Base-by-base conservation (phyloP, 768 basidiomycete species). In the Collybia mongolica region DNA sequence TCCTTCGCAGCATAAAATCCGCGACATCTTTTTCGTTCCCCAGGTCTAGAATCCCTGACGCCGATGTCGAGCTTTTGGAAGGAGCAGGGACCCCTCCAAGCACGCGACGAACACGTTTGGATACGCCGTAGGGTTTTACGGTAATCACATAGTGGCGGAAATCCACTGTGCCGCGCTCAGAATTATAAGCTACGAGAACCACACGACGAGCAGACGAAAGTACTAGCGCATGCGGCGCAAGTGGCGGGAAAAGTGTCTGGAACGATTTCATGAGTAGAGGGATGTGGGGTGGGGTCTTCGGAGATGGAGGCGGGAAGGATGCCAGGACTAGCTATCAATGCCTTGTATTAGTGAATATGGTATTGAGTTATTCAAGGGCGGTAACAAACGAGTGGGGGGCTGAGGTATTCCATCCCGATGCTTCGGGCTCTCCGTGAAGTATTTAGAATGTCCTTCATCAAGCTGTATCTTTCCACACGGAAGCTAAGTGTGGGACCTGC, bases 131-230 rank as follows among this genome's bases (percentile, higher is more conserved):
- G 1, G 95, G 89, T 66, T 93, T 92, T 48, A 99, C 90, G 15
- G 92, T 89, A 72, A 99, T 98, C 56, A 93, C 78, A 65, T 88
- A 98, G 71, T 99, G 97, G 41, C 97, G 84, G 64, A 94, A 83
- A 63, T 98, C 93, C 63, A 99, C 74, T 5, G 93, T 93, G 43
- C 83, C 88, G 42, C 83, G 85, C 18, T 88, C 86, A 17, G 88
- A 70, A 66, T 93, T 93, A 75, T 98, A 98, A 0, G 93, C 86
- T 44, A 98, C 73, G 44, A 99, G 86, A 28, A 98, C 92, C 48
- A 99, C 88, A 59, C 97, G 84, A 26, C 97, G 90, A 3, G 95
- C 95, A 26, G 92, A 89, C 46, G 95, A 88, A 44, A 93, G 83
- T 18, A 83, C 80, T 64, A 93, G 76, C 26, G 82, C 79, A 60